Base-by-base conservation (phyloP, 176 grass and related monocot genomes). In the Urochloa ruziziensis region DNA sequence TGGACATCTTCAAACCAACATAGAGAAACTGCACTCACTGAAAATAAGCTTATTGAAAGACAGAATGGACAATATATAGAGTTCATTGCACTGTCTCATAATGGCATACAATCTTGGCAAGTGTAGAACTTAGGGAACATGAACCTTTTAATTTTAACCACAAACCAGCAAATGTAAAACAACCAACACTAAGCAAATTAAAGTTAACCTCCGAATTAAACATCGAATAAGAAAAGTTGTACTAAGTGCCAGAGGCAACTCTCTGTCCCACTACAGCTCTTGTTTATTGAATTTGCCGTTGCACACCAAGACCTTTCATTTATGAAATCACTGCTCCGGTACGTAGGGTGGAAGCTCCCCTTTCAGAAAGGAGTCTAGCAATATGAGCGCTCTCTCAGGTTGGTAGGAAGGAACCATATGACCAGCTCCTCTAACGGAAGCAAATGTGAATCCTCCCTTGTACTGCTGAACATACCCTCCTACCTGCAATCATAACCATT, bases 371-470 rank as follows among this genome's bases (percentile, higher is more conserved):
- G 46, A 87, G 2, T 62, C 48, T 3, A 90, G 11, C 58, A 92
- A 35, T 43, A 60, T 12, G 3, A 94, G 5, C 36, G 89, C 89
- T 66, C 86, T 87, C 12, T 87, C 70, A 21, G 80, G 80, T 57
- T 89, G 89, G 32, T 73, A 68, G 7, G 62, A 86, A 5, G 92
- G 83, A 62, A 94, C 89, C 80, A 75, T 69, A 56, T 91, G 92
- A 0, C 83, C 92, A 37, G 92, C 79, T 74, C 80, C 86, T 64
- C 86, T 91, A 8, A 91, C 86, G 12, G 92, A 87, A 4, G 77
- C 80, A 66, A 94, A 81, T 17, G 74, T 82, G 58, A 91, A 81
- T 58, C 84, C 84, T 75, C 87, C 73, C 8, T 51, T 54, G 28
- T 94, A 89, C 19, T 91, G 75, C 1, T 78, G 86, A 63, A 88